phyloP scores from a whole-genome alignment of 2,329 filamentous ascomycete species.

The Dactylonectria macrodidyma region DNA sequence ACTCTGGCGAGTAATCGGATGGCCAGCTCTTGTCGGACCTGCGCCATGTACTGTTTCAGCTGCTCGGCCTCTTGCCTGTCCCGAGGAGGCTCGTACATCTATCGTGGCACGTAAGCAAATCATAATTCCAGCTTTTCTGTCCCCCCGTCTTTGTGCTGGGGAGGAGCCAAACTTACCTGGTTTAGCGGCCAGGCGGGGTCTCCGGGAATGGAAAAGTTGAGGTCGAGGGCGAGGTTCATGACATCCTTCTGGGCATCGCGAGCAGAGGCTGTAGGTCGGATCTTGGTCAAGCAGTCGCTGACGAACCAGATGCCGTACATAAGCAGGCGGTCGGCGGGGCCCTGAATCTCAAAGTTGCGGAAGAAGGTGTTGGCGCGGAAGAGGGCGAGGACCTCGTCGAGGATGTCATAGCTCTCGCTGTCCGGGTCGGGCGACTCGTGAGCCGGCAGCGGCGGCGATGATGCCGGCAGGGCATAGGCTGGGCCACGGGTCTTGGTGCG shows the following conservation, averaged over 20 bases:
- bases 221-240: slow-evolving; percentile 91
- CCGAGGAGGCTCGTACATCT: slow-evolving; percentile 90
- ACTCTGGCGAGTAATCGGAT: slow-evolving; percentile 86
- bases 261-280: slow-evolving; percentile 79
- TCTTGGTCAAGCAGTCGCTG: slow-evolving; percentile 90
- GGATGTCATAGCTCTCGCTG: slow-evolving; percentile 93
- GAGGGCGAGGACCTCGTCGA: slow-evolving; percentile 92
- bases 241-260: slow-evolving; percentile 80
- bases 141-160: no score
- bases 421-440: slow-evolving; percentile 82
- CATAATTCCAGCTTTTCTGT: background rate
- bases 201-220: slow-evolving; percentile 93
- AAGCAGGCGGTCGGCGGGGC: slow-evolving; percentile 91
- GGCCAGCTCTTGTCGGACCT: slow-evolving; percentile 94
- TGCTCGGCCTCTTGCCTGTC: slow-evolving; percentile 92
- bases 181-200: slow-evolving; percentile 95
- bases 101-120: slow-evolving; percentile 25
- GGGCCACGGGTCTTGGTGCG: slow-evolving; percentile 97
- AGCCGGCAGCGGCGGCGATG: slow-evolving; percentile 69
- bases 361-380: slow-evolving; percentile 99
- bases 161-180: slow-evolving; percentile 68
- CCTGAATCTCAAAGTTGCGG: slow-evolving; percentile 99
- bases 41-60: slow-evolving; percentile 89
- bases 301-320: slow-evolving; percentile 98
- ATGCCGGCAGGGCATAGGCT: slow-evolving; percentile 84